Evolutionary conservation across 2,329 filamentous ascomycete genomes (phyloP).

Genomic region (Xylaria multiplex): DNA sequence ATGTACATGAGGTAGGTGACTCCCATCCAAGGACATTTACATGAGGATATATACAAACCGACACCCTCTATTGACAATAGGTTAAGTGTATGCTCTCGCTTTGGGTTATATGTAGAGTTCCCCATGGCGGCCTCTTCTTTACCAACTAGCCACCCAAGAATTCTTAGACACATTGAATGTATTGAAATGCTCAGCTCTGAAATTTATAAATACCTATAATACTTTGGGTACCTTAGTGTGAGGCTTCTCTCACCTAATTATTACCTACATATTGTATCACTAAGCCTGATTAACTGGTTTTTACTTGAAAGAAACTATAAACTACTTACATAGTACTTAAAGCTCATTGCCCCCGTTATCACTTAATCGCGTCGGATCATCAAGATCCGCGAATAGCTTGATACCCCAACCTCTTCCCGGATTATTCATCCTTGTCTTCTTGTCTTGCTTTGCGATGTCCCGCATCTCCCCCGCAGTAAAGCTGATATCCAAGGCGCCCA

Average conservation of each 20-base stretch:
- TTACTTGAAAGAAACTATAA: not conserved
- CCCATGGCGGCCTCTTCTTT: too few relatives aligned
- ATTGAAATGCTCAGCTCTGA: not conserved
- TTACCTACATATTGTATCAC: not conserved
- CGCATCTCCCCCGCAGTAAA: constrained; percentile 53
- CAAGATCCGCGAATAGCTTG: constrained; percentile 53
- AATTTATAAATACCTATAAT: not conserved
- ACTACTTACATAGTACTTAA: not conserved
- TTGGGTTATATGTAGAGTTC: too few relatives aligned
- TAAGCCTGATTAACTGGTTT: not conserved
- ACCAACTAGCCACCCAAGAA: too few relatives aligned
- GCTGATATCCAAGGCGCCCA: constrained; percentile 59
- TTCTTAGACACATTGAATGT: too few relatives aligned
- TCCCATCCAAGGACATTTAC: too few relatives aligned
- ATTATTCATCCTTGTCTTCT: constrained; percentile 52
- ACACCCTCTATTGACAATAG: too few relatives aligned
- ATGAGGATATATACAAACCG: too few relatives aligned
- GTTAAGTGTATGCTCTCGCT: too few relatives aligned
- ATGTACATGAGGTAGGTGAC: too few relatives aligned
- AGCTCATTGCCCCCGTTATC: constrained; percentile 38
- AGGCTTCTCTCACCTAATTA: too few relatives aligned
- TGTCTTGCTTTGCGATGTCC: constrained; percentile 46
- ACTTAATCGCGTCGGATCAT: constrained; percentile 48
- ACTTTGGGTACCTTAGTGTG: too few relatives aligned
- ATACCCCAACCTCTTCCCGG: constrained; percentile 54